phyloP scores from a whole-genome alignment of 2,329 filamentous ascomycete genomes.

The Pseudopyrenochaeta lycopersici region DNA sequence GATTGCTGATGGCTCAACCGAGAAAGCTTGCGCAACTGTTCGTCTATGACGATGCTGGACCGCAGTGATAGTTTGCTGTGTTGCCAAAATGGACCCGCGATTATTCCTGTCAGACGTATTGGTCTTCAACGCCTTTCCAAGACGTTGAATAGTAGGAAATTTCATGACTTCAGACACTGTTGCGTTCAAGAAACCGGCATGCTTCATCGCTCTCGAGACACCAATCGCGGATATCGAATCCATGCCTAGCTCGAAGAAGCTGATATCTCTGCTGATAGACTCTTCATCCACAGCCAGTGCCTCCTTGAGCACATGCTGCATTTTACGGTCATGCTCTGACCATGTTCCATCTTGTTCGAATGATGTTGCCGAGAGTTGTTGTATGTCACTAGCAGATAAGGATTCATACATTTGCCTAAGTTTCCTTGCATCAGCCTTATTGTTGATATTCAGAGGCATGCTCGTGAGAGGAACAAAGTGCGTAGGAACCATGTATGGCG shows the following conservation, averaged over 20 bases:
- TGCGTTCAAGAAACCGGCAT: slow-evolving; percentile 67
- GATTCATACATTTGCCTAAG: slow-evolving; percentile 72
- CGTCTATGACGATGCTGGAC: slow-evolving; percentile 69
- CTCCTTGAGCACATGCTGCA: slow-evolving; percentile 65
- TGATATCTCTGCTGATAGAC: slow-evolving; percentile 65
- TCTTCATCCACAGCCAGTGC: slow-evolving; percentile 59
- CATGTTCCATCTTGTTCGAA: slow-evolving; percentile 26
- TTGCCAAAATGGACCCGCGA: slow-evolving; percentile 54
- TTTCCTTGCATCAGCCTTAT: slow-evolving; percentile 82
- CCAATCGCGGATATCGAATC: slow-evolving; percentile 87
- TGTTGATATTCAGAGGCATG: slow-evolving; percentile 86
- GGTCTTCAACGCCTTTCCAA: slow-evolving; percentile 46
- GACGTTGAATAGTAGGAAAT: slow-evolving; percentile 54
- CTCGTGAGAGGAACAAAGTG: slow-evolving; percentile 76
- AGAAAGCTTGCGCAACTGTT: slow-evolving; percentile 62
- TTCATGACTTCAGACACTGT: slow-evolving; percentile 74
- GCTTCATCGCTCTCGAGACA: slow-evolving; percentile 71
- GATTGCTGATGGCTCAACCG: slow-evolving; percentile 62
- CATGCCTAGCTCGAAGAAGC: slow-evolving; percentile 84
- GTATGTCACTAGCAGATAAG: slow-evolving; percentile 68
- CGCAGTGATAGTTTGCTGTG: slow-evolving; percentile 69
- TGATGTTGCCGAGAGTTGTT: slow-evolving; percentile 56
- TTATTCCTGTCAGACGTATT: slow-evolving; percentile 5
- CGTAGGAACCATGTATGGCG: slow-evolving; percentile 90
- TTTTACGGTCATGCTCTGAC: slow-evolving; percentile 53